Base-by-base conservation (phyloP, 768 basidiomycete species). In the Boletus rufocinnamomeus region DNA sequence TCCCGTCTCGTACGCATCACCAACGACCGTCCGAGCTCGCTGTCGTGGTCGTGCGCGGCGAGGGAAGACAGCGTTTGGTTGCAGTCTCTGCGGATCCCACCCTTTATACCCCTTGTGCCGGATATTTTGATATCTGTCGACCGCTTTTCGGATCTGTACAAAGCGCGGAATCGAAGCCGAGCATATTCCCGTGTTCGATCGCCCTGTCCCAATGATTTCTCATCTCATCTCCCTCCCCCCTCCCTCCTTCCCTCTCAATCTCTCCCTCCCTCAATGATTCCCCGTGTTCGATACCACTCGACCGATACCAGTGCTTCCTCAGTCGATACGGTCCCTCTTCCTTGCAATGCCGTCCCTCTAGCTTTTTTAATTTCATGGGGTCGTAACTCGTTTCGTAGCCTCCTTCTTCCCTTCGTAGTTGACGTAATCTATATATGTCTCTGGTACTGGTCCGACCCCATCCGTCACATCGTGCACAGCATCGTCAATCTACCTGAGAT, bases 101-200 rank as follows among this genome's bases (percentile, higher is more conserved):
- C 50, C 60, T 61, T 60, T 60, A 60, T 60, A 60, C 46, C 51
- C 58, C 48, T 17, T 43, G 58, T 21, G 34, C 56, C 57, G 57
- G 55, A 58, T 58, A 57, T 58, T 57, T 58, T 58, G 57, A 58
- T 58, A 57, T 58, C 54, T 58, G 58, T 59, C 58, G 58, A 50
- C 58, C 58, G 58, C 58, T 58, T 59, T 60, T 60, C 45, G 55
- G 55, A 59, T 59, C 57, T 59, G 58, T 60, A 52, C 45, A 60
- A 41, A 60, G 35, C 58, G 59, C 59, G 59, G 59, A 60, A 60
- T 61, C 59, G 59, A 61, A 61, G 59, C 59, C 59, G 57, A 59
- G 57, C 58, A 60, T 60, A 41, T 60, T 59, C 59, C 59, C 59
- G 59, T 60, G 59, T 60, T 60, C 46, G 59, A 60, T 60, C 59